phyloP scores from a whole-genome alignment of 2,329 filamentous ascomycete species.

The Cladophialophora bantiana region DNA sequence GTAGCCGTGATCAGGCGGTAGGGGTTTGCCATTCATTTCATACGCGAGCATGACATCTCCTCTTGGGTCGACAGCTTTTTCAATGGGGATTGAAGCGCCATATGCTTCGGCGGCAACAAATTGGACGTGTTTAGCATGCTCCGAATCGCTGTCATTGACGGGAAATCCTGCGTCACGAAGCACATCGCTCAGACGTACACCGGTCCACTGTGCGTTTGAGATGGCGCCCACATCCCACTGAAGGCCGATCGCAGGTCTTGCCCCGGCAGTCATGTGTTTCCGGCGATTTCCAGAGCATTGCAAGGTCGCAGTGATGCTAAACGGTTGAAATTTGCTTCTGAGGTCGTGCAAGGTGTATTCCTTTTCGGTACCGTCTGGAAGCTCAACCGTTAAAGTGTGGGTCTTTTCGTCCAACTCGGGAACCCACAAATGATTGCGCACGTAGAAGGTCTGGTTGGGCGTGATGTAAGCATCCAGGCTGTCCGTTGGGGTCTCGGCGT shows the following conservation, averaged over 20 bases:
- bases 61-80: constrained; percentile 64
- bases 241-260: constrained; percentile 62
- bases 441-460: constrained; percentile 64
- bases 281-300: constrained; percentile 69
- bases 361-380: constrained; percentile 61
- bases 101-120: constrained; percentile 68
- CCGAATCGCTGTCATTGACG: constrained; percentile 47
- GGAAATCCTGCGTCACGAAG: constrained; percentile 63
- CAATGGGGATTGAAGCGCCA: constrained; percentile 64
- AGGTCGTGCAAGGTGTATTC: constrained; percentile 64
- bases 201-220: constrained; percentile 66
- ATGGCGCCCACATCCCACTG: constrained; percentile 68
- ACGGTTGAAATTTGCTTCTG: constrained; percentile 56
- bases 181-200: constrained; percentile 63
- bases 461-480: constrained; percentile 62
- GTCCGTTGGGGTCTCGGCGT: constrained; percentile 65
- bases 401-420: constrained; percentile 53
- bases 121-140: constrained; percentile 58
- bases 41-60: constrained; percentile 70
- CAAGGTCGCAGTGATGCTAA: constrained; percentile 62
- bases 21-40: constrained; percentile 69
- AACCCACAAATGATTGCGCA: constrained; percentile 71
- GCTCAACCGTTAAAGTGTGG: constrained; percentile 62
- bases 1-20: constrained; percentile 71
- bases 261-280: constrained; percentile 63